phyloP scores from a whole-genome alignment of 2,329 filamentous ascomycete species.

The Aspergillus sp. region DNA sequence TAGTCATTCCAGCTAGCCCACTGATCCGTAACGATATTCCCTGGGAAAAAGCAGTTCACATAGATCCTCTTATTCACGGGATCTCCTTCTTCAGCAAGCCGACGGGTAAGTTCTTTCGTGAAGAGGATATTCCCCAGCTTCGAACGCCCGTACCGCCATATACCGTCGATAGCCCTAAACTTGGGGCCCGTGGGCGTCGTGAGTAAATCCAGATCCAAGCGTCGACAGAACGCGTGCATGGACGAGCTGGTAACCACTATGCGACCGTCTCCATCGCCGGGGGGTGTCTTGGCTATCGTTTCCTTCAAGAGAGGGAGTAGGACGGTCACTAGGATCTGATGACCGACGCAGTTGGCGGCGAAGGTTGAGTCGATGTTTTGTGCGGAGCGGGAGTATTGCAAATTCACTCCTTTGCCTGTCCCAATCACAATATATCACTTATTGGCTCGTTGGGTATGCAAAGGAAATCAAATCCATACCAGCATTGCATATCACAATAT shows the following conservation, averaged over 20 bases:
- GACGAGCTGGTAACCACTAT: conserved; percentile 38
- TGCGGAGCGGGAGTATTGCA: conserved; percentile 16
- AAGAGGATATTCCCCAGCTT: conserved; percentile 29
- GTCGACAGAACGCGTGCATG: conserved; percentile 19
- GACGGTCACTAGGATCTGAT: conserved; percentile 44
- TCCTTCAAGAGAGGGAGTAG: conserved; percentile 29
- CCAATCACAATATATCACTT: background rate
- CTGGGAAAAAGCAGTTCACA: conserved; percentile 26
- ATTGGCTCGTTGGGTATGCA: background rate
- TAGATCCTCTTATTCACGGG: conserved; percentile 17
- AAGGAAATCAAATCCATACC: conserved; percentile 10
- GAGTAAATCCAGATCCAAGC: conserved; percentile 18
- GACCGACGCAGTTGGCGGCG: conserved; percentile 44
- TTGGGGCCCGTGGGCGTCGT: conserved; percentile 16
- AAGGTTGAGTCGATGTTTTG: conserved; percentile 44
- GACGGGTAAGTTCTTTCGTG: conserved; percentile 19
- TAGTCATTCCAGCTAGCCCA: conserved; percentile 22
- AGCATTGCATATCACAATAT: conserved; percentile 28
- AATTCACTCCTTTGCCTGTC: conserved; percentile 12
- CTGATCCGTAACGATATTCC: conserved; percentile 26
- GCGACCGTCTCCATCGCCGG: conserved; percentile 31
- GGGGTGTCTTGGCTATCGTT: conserved; percentile 9
- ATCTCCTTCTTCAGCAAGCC: conserved; percentile 14
- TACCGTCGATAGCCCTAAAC: conserved; percentile 13
- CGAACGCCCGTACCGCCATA: conserved; percentile 25